Percentiles rank a stretch among this genome's conserved stretches.
These are phyloP conservation scores for Neonectria sp. DNA, from an alignment of 2,329 filamentous ascomycete species.

Conservation along the genomic window DNA sequence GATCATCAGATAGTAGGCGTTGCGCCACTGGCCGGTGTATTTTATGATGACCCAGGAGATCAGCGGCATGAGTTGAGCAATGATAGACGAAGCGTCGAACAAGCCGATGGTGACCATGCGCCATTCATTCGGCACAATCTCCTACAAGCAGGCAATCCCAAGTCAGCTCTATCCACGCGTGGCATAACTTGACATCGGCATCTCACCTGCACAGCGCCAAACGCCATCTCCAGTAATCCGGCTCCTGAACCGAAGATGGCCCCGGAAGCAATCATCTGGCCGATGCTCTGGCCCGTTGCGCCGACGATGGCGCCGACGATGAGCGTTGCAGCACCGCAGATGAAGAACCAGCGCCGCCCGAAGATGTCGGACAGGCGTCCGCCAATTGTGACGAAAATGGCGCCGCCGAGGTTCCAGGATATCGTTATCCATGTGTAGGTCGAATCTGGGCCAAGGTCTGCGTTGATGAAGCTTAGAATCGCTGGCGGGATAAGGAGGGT, in stretches of 20 bases:
- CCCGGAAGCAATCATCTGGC: constrained; percentile 58
- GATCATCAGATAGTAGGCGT: constrained; percentile 30
- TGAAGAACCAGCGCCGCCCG: constrained; percentile 56
- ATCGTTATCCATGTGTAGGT: constrained; percentile 55
- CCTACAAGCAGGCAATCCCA: constrained; percentile 35
- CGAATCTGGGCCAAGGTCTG: constrained; percentile 52
- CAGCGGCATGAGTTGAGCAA: constrained; percentile 30
- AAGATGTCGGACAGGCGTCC: constrained; percentile 58
- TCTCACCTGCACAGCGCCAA: constrained; percentile 47
- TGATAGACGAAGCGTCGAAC: constrained; percentile 29
- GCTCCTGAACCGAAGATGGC: constrained; percentile 57
- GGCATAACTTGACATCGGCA: not conserved
- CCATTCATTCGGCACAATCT: constrained; percentile 56
- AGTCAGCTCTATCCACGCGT: not conserved
- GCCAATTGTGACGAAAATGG: constrained; percentile 53
- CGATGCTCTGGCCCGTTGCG: constrained; percentile 55
- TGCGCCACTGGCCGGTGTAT: constrained; percentile 29
- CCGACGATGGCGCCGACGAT: constrained; percentile 56
- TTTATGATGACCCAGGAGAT: constrained; percentile 28
- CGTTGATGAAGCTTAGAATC: constrained; percentile 52
- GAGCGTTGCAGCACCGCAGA: constrained; percentile 52
- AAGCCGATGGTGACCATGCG: constrained; percentile 55
- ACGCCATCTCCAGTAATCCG: constrained; percentile 58
- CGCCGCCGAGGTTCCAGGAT: constrained; percentile 51
- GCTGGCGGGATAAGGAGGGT: constrained; percentile 54